Base-by-base conservation (phyloP, 164 flowering plant species). In the Liriodendron chinense region DNA sequence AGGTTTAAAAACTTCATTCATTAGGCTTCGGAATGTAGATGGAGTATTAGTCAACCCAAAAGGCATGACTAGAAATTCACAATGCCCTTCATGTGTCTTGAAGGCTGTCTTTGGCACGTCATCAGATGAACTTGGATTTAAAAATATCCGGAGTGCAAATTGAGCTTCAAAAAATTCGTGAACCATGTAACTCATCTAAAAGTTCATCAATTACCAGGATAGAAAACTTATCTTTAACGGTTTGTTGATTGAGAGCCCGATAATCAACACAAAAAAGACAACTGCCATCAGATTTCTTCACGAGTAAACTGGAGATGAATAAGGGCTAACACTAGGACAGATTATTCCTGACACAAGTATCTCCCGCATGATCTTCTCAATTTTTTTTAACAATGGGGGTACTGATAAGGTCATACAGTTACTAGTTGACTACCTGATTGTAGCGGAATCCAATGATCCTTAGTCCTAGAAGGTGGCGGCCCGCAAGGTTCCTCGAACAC, bases 221-320 rank as follows among this genome's bases (percentile, higher is more conserved):
- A 1, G 73, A 23, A 71, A 53, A 59, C 47, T 59, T 72, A 20
- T 72, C 65, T 59, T 72, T 72, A 2, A 72, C 65, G 5, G 47
- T 72, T 3, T 22, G 23, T 9, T 23, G 18, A 22, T 72, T 26
- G 2, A 72, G 9, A 2, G 65, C 47, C 7, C 65, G 2, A n/a
- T 72, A 72, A 72, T 59, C 74, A 23, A 72, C 24, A 28, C 22
- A 72, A 9, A 72, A 3, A 2, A 21, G 74, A 65, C 65, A 72
- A 23, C 25, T 23, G 18, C 47, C 74, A 72, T 72, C 74, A 8
- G 56, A 10, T 47, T 72, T 72, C 3, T 6, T 2, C 9, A 59
- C 74, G 1, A 72, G 20, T 6, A 24, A 14, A 59, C 47, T 72
- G 65, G 74, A 6, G 75, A 72, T 6, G 74, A 72, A 72, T 23